These are phyloP conservation scores for Cytospora piceae DNA, from an alignment of 2,329 filamentous ascomycete species.

Conservation along the genomic window DNA sequence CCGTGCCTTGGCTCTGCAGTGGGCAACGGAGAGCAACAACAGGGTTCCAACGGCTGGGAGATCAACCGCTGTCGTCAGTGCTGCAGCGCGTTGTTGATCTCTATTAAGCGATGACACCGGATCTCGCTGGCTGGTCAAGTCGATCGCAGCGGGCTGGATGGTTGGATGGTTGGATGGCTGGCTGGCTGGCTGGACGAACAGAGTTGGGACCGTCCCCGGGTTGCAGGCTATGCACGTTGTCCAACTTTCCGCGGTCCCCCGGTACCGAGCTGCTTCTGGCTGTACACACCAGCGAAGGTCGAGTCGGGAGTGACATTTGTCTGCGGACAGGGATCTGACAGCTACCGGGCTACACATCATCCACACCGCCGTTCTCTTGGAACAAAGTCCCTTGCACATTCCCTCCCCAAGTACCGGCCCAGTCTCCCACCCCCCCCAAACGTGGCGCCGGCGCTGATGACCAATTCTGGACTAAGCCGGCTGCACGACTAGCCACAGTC, in stretches of 20 bases:
- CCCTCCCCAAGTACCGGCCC: constrained; percentile 3
- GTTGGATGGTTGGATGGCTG: too few species aligned
- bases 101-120: constrained; percentile 2
- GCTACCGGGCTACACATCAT: background rate
- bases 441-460: constrained; percentile 4
- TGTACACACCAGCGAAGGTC: background rate
- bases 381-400: constrained; percentile 1
- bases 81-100: constrained; percentile 1
- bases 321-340: background rate
- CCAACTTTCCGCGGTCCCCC: constrained; percentile 1
- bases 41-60: constrained; percentile 2
- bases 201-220: background rate
- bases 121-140: constrained; percentile 3
- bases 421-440: background rate
- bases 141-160: too few species aligned
- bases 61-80: constrained; percentile 4
- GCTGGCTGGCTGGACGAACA: background rate
- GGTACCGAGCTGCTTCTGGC: background rate
- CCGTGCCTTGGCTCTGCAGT: constrained; percentile 1
- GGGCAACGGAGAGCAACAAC: background rate
- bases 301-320: background rate
- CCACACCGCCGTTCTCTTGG: constrained; percentile 5
- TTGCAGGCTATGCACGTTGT: background rate
- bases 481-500: background rate
- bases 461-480: background rate